Conservation (phyloP, 768 basidiomycete genomes). For the Podaxis sp. region DNA sequence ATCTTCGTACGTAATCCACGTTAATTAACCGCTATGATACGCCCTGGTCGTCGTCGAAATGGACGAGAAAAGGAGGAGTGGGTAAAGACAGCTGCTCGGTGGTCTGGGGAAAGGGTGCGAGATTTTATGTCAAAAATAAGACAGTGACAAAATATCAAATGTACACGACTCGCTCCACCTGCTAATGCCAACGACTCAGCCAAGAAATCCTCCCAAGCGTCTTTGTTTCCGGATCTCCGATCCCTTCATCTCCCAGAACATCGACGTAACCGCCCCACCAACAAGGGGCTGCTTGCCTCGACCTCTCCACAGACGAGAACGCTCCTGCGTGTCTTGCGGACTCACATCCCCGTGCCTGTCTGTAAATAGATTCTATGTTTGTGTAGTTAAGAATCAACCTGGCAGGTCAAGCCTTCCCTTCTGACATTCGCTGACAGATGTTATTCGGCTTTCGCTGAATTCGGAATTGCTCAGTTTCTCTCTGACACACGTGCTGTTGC, state of each 20-base stretch:
- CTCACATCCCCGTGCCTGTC: no score
- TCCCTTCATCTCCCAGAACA: no score
- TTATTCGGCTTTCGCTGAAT: neutral
- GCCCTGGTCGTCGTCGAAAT: neutral
- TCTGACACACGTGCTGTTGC: neutral
- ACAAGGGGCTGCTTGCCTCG: no score
- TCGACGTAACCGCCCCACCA: no score
- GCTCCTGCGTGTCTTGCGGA: no score
- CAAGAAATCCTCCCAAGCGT: neutral
- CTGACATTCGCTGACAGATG: neutral
- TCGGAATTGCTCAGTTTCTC: neutral
- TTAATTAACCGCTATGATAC: neutral
- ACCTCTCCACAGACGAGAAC: no score
- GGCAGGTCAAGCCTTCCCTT: no score
- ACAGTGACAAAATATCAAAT: neutral
- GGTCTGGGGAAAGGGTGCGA: slow-evolving; percentile 1
- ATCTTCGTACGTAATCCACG: neutral
- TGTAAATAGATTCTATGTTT: no score
- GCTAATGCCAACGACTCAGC: neutral
- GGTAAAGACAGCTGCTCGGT: neutral
- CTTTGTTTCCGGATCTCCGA: neutral
- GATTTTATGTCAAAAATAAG: neutral
- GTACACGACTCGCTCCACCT: neutral
- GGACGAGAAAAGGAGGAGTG: no score
- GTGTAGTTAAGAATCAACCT: no score